Base-by-base conservation (phyloP, 257 asterid genomes). In the Jacaranda mimosifolia region DNA sequence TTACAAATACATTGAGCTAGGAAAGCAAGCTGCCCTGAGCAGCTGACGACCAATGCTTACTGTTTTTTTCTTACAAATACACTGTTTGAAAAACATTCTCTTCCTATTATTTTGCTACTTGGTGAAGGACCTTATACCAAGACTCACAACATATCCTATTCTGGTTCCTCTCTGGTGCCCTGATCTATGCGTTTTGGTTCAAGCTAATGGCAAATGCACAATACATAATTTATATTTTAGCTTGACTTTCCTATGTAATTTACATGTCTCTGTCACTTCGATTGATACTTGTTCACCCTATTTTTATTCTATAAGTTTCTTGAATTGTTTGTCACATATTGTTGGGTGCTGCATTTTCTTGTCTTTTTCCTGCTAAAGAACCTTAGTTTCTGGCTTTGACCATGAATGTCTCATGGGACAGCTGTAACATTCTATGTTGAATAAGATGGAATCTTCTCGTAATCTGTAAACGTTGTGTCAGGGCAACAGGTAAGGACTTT, bases 401-500 rank as follows among this genome's bases (percentile, higher is more conserved):
- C 1, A 13, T 55, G 45, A 36, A 51, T 49, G 12, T 79, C 49
- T 5, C 63, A 68, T 62, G 4, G 38, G 17, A 55, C 17, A 36
- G 59, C 49, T 46, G 36, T 51, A 74, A 64, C 60, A 64, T 26
- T 76, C 66, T 6, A 49, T 52, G 51, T 58, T 71, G 79, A 45
- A 36, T 69, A 67, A 78, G 75, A 39, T 39, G 59, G 17, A 17
- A 62, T 65, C 69, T 46, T 79, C 56, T 66, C 38, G 68, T 79
- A 63, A 74, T 81, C 78, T 77, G 80, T 82, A 57, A 69, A 81
- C 35, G 42, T 79, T 84, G 76, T 87, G 78, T 77, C 91, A 96
- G 99, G 95, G 81, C 98, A 90, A 90, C 97, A 87, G 80, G 84
- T 85, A 53, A 85, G 96, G 80, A 80, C 85, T 67, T 86, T 82